Base-by-base conservation (phyloP, 2,329 filamentous ascomycete species). In the Ilyonectria sp. region DNA sequence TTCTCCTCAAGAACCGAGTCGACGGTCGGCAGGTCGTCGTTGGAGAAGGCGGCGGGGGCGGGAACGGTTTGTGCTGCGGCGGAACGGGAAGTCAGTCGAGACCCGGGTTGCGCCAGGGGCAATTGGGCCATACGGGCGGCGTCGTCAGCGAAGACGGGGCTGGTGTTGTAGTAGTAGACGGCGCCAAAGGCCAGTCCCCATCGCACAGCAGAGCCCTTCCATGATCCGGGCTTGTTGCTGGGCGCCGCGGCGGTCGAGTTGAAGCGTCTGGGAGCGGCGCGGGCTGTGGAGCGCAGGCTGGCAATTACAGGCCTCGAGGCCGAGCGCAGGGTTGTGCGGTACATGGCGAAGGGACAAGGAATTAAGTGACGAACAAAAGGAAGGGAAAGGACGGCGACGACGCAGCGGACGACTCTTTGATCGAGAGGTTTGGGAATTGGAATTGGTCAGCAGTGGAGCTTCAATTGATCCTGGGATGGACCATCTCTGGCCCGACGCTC, bases 121-220 rank as follows among this genome's bases (percentile, higher is more conserved):
- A 33, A 61, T 59, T 55, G 46, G 31, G 3, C 29, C 92, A 73
- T 87, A 97, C 94, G 87, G 74, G 88, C 82, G 40, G 91, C 89
- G 81, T 97, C 92, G 76, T 98, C 94, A 17, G 94, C 93, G 81
- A 98, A 98, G 23, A 94, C 86, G 60, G 91, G 89, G 77, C 92
- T 95, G 8, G 94, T 98, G 85, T 94, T 97, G 82, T 98, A 99
- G 82, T 93, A 98, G 84, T 98, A 99, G 56, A 98, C 84, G 52
- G 92, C 90, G 21, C 88, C 94, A 66, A 85, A 86, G 0, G 94
- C 95, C 63, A 96, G 79, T 71, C 90, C 93, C 89, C 94, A 92
- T 84, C 95, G 89, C 75, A 89, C 79, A 4, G 86, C 87, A 58
- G 90, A 86, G 80, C 90, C 92, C 87, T 95, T 97, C 93, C 94